Conservation (phyloP, 2,329 filamentous ascomycete genomes). For the Endothia cerciana region DNA sequence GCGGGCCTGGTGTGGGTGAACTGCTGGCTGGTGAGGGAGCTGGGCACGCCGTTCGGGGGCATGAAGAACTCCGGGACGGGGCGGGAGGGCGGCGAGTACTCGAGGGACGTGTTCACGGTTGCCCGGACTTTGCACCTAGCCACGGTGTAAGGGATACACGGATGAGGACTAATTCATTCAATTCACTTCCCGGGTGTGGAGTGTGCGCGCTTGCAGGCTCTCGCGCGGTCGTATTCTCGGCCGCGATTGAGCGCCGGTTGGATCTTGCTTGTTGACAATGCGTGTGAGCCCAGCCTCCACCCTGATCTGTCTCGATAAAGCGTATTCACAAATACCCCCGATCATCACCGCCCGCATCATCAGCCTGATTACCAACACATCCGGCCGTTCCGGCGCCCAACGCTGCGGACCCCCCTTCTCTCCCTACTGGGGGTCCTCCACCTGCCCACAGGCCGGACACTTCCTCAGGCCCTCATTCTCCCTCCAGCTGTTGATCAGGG, state of each 20-base stretch:
- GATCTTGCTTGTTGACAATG: too few species aligned
- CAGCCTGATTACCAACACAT: background rate
- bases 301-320: background rate
- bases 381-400: background rate
- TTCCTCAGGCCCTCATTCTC: conserved; percentile 30
- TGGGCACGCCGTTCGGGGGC: conserved; percentile 41
- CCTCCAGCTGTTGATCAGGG: conserved; percentile 31
- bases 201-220: too few species aligned
- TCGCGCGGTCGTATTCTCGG: too few species aligned
- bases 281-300: background rate
- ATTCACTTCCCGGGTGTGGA: too few species aligned
- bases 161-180: too few species aligned
- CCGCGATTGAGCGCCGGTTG: too few species aligned
- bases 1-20: conserved; percentile 42
- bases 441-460: conserved; percentile 26
- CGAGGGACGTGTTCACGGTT: conserved; percentile 40
- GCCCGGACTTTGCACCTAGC: conserved; percentile 37
- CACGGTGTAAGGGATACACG: conserved; percentile 17
- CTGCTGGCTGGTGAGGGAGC: conserved; percentile 39
- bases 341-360: background rate
- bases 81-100: conserved; percentile 39
- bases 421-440: conserved; percentile 26
- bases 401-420: background rate
- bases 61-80: conserved; percentile 41
- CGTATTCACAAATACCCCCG: background rate